Percentiles rank a stretch among this genome's conserved stretches.
These are phyloP conservation scores for Laetiporus sulphureus DNA, from an alignment of 1,284 basidiomycete species.

Conservation along the genomic window DNA sequence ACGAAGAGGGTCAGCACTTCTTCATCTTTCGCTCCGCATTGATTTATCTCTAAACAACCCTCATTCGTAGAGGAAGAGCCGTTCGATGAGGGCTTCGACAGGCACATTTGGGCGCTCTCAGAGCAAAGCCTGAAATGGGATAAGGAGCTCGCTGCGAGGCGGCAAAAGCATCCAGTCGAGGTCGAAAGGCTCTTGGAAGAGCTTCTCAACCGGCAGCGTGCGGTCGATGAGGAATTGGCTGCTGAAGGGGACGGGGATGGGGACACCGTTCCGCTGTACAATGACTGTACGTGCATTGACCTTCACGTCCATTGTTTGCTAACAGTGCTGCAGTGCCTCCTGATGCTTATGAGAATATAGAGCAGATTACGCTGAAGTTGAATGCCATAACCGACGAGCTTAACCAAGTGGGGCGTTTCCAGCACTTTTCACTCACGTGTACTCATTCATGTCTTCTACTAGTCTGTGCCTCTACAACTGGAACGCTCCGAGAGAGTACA, in stretches of 20 bases:
- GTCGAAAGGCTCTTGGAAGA: slow-evolving; percentile 16
- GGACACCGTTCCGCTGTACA: not conserved
- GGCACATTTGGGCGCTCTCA: slow-evolving; percentile 19
- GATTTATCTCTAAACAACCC: slow-evolving; percentile 1
- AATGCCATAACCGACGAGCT: slow-evolving; percentile 40
- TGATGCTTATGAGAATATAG: slow-evolving; percentile 19
- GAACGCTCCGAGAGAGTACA: slow-evolving; percentile 37
- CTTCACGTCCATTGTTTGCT: not conserved
- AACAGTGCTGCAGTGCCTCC: slow-evolving; percentile 10
- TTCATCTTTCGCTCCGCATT: not conserved
- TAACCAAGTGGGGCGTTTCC: slow-evolving; percentile 37
- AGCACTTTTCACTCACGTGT: not conserved
- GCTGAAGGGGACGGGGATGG: slow-evolving; percentile 9
- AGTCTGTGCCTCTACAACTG: slow-evolving; percentile 40
- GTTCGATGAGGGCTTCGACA: slow-evolving; percentile 59
- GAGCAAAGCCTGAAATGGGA: slow-evolving; percentile 20
- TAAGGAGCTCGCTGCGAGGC: slow-evolving; percentile 15
- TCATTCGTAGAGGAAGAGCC: slow-evolving; percentile 53
- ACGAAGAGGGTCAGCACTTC: slow-evolving; percentile 40
- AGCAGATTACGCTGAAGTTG: slow-evolving; percentile 17
- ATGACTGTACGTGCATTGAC: not conserved
- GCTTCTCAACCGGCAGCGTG: slow-evolving; percentile 14
- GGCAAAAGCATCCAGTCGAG: slow-evolving; percentile 15
- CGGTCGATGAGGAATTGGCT: slow-evolving; percentile 10
- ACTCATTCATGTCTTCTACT: slow-evolving; percentile 1